These are phyloP conservation scores for Xylaria digitata DNA, from an alignment of 2,329 filamentous ascomycete genomes.

Conservation along the genomic window DNA sequence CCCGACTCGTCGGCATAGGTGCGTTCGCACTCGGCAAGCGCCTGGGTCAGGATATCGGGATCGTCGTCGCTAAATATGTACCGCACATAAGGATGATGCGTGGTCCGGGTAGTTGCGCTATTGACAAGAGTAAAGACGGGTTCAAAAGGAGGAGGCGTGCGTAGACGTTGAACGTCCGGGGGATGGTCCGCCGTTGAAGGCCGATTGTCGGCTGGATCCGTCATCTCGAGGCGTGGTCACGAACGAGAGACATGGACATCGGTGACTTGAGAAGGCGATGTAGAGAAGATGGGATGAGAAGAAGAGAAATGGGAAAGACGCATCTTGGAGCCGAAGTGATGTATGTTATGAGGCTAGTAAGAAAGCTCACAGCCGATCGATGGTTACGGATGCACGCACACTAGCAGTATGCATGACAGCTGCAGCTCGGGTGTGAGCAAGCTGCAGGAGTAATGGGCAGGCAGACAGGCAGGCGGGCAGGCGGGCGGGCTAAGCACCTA, in stretches of 20 bases:
- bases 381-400: slow-evolving; percentile 24
- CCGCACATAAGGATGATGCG: slow-evolving; percentile 86
- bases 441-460: slow-evolving; percentile 30
- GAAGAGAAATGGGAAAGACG: slow-evolving; percentile 33
- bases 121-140: slow-evolving; percentile 89
- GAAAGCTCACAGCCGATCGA: slow-evolving; percentile 26
- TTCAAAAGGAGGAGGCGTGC: slow-evolving; percentile 64
- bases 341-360: slow-evolving; percentile 22
- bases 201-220: slow-evolving; percentile 43
- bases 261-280: slow-evolving; percentile 28
- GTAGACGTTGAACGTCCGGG: slow-evolving; percentile 38
- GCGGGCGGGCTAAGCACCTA: neutral
- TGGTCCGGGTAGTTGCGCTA: slow-evolving; percentile 77
- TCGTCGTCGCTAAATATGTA: slow-evolving; percentile 97
- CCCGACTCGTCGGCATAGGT: slow-evolving; percentile 47
- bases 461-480: neutral
- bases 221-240: slow-evolving; percentile 44
- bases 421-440: slow-evolving; percentile 36
- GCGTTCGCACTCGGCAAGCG: slow-evolving; percentile 62
- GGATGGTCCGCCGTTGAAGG: slow-evolving; percentile 38
- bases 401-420: slow-evolving; percentile 27
- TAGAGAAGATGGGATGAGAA: slow-evolving; percentile 19
- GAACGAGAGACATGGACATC: slow-evolving; percentile 39
- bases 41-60: slow-evolving; percentile 76
- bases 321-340: slow-evolving; percentile 42